Evolutionary conservation across 257 asterid genomes (phyloP), one percentile per base, ranked within the genome.

Genomic region (Cordia subcordata): DNA sequence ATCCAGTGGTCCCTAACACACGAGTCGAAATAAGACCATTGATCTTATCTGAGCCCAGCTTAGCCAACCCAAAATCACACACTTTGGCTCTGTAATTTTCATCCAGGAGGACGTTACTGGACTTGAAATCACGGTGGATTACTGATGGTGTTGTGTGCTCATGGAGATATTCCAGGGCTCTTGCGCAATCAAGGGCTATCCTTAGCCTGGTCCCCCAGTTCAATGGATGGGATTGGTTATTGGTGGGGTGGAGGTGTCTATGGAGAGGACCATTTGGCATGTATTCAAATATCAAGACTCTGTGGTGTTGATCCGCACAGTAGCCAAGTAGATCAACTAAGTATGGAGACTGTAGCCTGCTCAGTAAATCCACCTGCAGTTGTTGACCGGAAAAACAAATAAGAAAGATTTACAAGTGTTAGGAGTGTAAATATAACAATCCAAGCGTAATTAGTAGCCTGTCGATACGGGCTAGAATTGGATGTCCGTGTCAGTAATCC

Each of bases 1-100:
- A 88, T 27, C 94, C 96, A 0, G 92, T 88, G 66, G 94, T 85
- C 72, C 96, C 96, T 40, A 85, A 58, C 39, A 88, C 96, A 0
- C 96, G 79, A 4, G 96, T 88, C 5, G 90, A 83, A 57, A 85
- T 71, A 13, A 81, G 71, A 46, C 94, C 96, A 55, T 88, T 77
- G 60, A 85, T 75, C 77, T 88, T 88, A 63, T 83, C 81, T 0
- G 96, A 88, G 1, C 94, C 96, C 5, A 81, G 63, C 52, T 83
- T 88, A 9, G 96, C 96, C 71, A 85, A 37, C 20, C 88, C 87
- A 60, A 88, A 88, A 52, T 90, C 92, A 5, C 82, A 88, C n/a
- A 85, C 78, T 63, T 81, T 88, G 62, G 96, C 85, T 58, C 80
- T 72, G 59, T 81, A 88, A 62, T 81, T 72, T 5, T 72, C 80